phyloP scores from a whole-genome alignment of 176 grass and related monocot species.

The Triticum timopheevii region DNA sequence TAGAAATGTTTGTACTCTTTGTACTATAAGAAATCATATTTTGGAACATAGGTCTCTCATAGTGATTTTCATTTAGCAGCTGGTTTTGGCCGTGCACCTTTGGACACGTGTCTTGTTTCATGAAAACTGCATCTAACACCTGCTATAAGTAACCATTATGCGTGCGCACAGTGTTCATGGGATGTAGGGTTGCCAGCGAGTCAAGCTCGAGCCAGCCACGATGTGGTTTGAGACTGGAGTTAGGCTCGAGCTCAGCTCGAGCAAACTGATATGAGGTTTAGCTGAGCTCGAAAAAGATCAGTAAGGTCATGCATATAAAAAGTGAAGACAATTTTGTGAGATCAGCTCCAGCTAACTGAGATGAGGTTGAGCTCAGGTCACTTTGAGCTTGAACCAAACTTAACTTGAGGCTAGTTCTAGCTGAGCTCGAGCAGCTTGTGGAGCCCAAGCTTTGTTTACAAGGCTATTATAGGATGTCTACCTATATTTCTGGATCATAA shows the following conservation, averaged over 20 bases:
- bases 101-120: not conserved
- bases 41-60: not conserved
- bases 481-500: not conserved
- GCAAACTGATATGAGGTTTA: not conserved
- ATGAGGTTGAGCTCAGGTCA: not conserved
- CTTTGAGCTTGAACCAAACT: not conserved
- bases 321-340: not conserved
- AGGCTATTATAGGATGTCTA: conserved; percentile 10
- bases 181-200: not conserved
- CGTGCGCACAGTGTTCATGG: not conserved
- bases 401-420: not conserved
- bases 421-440: not conserved
- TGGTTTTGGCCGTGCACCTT: not conserved
- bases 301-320: not conserved
- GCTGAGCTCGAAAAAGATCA: not conserved
- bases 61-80: not conserved
- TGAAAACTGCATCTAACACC: conserved; percentile 13
- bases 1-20: conserved; percentile 20
- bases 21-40: conserved; percentile 2
- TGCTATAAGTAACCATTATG: conserved; percentile 18
- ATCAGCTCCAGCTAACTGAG: not conserved
- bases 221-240: not conserved
- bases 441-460: not conserved
- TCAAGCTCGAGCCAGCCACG: not conserved
- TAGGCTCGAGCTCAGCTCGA: not conserved